Evolutionary conservation across 2,329 filamentous ascomycete species (phyloP).

Genomic region (Thielaviopsis punctulata): DNA sequence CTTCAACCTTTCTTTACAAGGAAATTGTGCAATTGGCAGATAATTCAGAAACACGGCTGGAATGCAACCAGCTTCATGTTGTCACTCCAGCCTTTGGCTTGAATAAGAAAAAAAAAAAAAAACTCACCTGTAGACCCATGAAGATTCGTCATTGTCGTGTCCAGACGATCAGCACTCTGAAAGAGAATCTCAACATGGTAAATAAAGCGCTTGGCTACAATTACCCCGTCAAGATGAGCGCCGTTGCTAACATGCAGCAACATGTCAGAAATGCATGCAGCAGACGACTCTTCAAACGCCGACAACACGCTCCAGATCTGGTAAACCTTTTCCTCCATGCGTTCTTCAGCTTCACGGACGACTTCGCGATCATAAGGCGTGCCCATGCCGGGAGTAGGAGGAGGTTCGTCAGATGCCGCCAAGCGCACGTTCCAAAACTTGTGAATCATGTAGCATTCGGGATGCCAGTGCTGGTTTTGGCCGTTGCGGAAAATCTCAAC

Average conservation of each 20-base stretch:
- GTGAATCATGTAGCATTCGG: conserved; percentile 99
- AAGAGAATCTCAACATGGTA: conserved; percentile 91
- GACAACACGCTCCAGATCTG: conserved; percentile 97
- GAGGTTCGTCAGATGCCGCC: conserved; percentile 9
- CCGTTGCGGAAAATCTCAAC: conserved; percentile 97
- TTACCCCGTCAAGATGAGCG: conserved; percentile 83
- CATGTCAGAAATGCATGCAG: conserved; percentile 98
- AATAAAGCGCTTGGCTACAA: conserved; percentile 92
- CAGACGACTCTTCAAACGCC: conserved; percentile 92
- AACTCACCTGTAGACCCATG: conserved; percentile 43
- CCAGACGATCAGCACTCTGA: conserved; percentile 69
- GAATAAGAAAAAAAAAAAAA: not conserved
- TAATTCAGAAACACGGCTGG: no score
- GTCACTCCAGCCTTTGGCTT: not conserved
- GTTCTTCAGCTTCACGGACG: conserved; percentile 74
- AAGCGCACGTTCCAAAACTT: conserved; percentile 99
- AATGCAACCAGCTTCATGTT: no score
- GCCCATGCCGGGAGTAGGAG: conserved; percentile 4
- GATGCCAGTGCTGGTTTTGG: conserved; percentile 97
- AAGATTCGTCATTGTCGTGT: conserved; percentile 42
- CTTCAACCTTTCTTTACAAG: no score
- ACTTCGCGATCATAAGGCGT: conserved; percentile 39
- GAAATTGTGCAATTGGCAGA: no score
- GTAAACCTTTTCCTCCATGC: conserved; percentile 94
- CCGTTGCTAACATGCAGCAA: conserved; percentile 95